phyloP scores from a whole-genome alignment of 2,329 filamentous ascomycete genomes.

The Venturia asperata region DNA sequence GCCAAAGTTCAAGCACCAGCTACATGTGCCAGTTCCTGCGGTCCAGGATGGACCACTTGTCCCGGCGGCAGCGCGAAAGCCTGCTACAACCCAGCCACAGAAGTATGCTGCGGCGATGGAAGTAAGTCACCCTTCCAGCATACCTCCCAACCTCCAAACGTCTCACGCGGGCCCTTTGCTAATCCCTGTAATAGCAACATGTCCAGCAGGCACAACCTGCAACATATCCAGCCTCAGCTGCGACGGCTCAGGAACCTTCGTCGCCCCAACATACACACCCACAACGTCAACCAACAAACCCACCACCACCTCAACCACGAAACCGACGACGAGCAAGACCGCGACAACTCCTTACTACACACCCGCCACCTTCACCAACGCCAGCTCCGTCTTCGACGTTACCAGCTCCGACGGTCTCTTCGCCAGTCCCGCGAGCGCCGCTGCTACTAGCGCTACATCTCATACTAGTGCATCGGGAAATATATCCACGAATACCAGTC shows the following conservation, averaged over 20 bases:
- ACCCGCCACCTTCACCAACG: no score
- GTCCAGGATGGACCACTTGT: not conserved
- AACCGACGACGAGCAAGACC: not conserved
- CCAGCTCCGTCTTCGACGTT: no score
- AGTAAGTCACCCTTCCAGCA: not conserved
- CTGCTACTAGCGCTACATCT: no score
- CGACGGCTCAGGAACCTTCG: not conserved
- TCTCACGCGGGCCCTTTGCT: not conserved
- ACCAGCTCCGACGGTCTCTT: no score
- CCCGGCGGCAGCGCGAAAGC: not conserved
- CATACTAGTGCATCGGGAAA: no score
- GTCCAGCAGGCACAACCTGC: not conserved
- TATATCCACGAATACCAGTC: no score
- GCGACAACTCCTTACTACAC: no score
- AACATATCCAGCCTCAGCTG: not conserved
- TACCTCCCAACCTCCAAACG: not conserved
- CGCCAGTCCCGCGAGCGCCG: no score
- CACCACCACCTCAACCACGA: not conserved
- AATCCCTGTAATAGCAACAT: not conserved
- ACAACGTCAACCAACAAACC: not conserved
- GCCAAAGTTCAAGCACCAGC: not conserved
- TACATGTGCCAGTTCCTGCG: not conserved
- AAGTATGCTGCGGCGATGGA: not conserved
- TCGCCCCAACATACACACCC: not conserved
- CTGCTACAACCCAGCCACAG: not conserved